phyloP scores from a whole-genome alignment of 805 yeast genomes.

The Starmerella powellii region DNA sequence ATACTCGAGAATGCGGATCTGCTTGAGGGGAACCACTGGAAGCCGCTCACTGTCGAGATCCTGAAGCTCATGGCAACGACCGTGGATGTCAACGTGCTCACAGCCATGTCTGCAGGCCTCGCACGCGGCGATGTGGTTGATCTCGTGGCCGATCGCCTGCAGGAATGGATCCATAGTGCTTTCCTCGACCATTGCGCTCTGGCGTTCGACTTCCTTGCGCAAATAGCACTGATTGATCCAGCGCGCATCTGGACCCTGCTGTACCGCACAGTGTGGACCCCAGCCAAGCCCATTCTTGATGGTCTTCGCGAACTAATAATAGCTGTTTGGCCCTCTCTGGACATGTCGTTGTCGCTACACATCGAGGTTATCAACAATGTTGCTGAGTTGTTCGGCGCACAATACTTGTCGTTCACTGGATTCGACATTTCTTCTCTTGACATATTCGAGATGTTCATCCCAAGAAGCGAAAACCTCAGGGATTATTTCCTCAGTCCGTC shows the following conservation, averaged over 20 bases:
- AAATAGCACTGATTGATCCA: slow-evolving; percentile 40
- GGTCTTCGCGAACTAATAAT: slow-evolving; percentile 8
- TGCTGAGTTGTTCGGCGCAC: slow-evolving; percentile 5
- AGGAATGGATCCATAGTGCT: slow-evolving; percentile 32
- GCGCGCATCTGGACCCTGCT: slow-evolving; percentile 71
- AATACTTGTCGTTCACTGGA: slow-evolving; percentile 1
- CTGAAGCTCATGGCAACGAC: slow-evolving; percentile 39
- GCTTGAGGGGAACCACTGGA: slow-evolving; percentile 23
- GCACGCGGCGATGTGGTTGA: slow-evolving; percentile 51
- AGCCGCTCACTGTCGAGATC: slow-evolving; percentile 37
- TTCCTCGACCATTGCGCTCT: slow-evolving; percentile 2
- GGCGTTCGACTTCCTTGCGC: slow-evolving; percentile 37
- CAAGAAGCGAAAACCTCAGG: slow-evolving; percentile 28
- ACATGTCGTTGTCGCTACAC: slow-evolving; percentile 4
- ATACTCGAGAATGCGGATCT: slow-evolving; percentile 48
- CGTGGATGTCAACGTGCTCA: slow-evolving; percentile 32
- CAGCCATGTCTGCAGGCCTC: slow-evolving; percentile 34
- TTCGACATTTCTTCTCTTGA: slow-evolving; percentile 7
- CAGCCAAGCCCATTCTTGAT: not conserved
- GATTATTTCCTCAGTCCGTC: slow-evolving; percentile 21
- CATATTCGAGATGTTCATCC: slow-evolving; percentile 29
- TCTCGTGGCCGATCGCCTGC: slow-evolving; percentile 52
- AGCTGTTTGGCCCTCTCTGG: slow-evolving; percentile 13
- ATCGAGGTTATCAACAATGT: slow-evolving; percentile 3
- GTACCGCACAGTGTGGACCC: slow-evolving; percentile 24